These are phyloP conservation scores for Salvia hispanica DNA, from an alignment of 257 asterid genomes.

Conservation along the genomic window DNA sequence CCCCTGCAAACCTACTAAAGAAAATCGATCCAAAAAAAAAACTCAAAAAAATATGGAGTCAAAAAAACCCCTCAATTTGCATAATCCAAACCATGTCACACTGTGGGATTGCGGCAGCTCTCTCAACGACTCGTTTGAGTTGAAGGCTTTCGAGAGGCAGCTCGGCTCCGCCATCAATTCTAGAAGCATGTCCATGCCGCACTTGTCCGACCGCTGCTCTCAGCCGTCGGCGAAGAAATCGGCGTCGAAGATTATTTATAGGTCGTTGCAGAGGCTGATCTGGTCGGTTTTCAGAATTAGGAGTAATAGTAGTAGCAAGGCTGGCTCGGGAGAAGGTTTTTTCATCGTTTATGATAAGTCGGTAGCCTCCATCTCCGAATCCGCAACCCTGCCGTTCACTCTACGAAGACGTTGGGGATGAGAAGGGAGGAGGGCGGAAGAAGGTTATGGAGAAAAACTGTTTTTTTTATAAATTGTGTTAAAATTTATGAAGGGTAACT, in stretches of 20 bases:
- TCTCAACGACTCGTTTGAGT: conserved; percentile 73
- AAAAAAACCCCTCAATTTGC: conserved; percentile 1
- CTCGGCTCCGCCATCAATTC: conserved; percentile 65
- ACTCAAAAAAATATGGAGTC: conserved; percentile 16
- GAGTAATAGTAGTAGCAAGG: conserved; percentile 15
- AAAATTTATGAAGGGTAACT: no score
- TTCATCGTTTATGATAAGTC: conserved; percentile 43
- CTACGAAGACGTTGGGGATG: no score
- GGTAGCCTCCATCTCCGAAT: no score
- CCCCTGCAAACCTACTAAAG: not conserved
- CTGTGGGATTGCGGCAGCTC: conserved; percentile 84
- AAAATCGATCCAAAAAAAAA: not conserved
- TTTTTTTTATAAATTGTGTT: no score
- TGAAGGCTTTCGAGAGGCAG: conserved; percentile 57
- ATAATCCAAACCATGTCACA: conserved; percentile 22
- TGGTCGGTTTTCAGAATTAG: conserved; percentile 53
- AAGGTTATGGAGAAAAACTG: no score
- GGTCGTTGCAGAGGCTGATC: conserved; percentile 59
- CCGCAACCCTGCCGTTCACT: no score
- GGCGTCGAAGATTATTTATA: conserved; percentile 42
- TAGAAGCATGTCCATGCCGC: conserved; percentile 73
- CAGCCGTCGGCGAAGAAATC: conserved; percentile 36
- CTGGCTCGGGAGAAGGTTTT: conserved; percentile 43
- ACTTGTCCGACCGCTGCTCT: conserved; percentile 42
- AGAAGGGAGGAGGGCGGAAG: no score